Conservation (phyloP, 257 asterid genomes). For the Paulownia fortunei region DNA sequence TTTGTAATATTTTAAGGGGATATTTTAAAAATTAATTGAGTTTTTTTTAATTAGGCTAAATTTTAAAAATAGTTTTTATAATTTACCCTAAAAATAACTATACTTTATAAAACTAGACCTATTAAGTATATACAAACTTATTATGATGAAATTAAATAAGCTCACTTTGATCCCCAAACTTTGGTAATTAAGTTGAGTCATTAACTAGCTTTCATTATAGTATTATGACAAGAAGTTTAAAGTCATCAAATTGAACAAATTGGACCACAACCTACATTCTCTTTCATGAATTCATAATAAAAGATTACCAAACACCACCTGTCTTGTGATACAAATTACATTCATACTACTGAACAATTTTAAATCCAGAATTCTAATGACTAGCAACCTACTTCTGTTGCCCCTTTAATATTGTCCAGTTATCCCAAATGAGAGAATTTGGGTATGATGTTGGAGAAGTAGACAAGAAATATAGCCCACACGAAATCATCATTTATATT, state of each 20-base stretch:
- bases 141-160: neutral
- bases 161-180: neutral
- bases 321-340: neutral
- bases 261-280: neutral
- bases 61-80: too few relatives aligned
- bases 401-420: neutral
- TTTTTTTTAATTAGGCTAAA: too few relatives aligned
- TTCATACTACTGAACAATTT: conserved; percentile 2
- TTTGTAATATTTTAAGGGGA: too few relatives aligned
- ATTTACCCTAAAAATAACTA: too few relatives aligned
- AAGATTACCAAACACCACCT: neutral
- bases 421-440: neutral
- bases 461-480: conserved; percentile 31
- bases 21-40: too few relatives aligned
- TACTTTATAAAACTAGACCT: too few relatives aligned
- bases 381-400: conserved; percentile 35
- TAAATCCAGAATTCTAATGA: neutral
- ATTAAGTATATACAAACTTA: too few relatives aligned
- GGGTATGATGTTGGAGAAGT: conserved; percentile 25
- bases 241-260: neutral
- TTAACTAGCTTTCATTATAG: neutral
- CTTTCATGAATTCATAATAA: neutral
- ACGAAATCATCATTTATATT: conserved; percentile 26
- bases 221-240: neutral
- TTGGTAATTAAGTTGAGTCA: neutral